Base-by-base conservation (phyloP, 2,329 filamentous ascomycete genomes). In the Aplosporella prunicola region DNA sequence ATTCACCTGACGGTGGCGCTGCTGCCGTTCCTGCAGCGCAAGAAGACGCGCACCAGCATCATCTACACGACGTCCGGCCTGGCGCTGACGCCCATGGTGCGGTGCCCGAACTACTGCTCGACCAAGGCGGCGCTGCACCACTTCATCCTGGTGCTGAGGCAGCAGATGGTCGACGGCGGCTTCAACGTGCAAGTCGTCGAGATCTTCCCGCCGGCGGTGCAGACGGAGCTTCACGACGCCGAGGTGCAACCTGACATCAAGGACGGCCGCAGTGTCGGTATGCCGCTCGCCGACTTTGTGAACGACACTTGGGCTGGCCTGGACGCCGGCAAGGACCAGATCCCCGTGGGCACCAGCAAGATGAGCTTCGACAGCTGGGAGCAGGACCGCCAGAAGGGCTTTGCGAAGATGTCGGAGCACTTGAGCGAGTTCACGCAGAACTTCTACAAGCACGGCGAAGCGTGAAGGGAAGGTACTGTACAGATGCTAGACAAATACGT, bases 111-210 rank as follows among this genome's bases (percentile, higher is more conserved):
- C 47, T 75, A 75, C 52, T 71, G 67, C 43, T 70, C 71, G 2
- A 63, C 64, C 24, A 75, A 75, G 51, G 71, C 71, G 0, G 72
- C 71, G 0, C 50, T 74, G 32, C 70, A 74, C 44, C 66, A 71
- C 43, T 71, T 68, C 52, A 61, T 74, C 15, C 57, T 75, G 5
- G 60, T 58, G 5, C 56, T 74, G 22, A 63, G 71, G 2, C 61
- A 68, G 42, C 70, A 74, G 48, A 45, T 76, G 22, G 60, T 61
- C 29, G 60, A 61, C 5, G 60, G 58, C 2, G 52, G 57, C 0
- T 37, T 37, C 29, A 63, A 68, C 31, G 58, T 74, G 47, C 69
- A 70, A 42, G 62, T 74, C n/a, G 55, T 74, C 24, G 71, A 74
- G 50, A 58, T 75, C 8, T 69, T 67, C 39, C 71, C 71, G 3